Evolutionary conservation across 2,329 filamentous ascomycete species (phyloP), one percentile per base, ranked within the genome.

Genomic region (Fusarium camptoceras): DNA sequence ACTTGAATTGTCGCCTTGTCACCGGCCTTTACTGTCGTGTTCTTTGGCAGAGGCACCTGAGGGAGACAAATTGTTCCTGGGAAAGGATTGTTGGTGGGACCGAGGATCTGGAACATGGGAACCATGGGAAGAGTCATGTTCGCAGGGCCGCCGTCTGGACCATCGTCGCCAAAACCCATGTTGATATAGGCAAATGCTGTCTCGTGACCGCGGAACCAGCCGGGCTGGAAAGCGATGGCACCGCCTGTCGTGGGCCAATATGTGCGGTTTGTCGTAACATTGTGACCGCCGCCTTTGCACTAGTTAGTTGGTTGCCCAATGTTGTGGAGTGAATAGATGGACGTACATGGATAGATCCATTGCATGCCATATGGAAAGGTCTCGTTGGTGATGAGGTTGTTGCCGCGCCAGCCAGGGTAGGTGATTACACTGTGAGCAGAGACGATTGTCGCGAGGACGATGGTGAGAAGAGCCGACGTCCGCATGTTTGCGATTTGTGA

Each of bases 311-410:
- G 58, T 50, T 24, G 58, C 49, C 60, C 37, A 10, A n/a, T 28
- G 18, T 25, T 6, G 27, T 25, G 20, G 25, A 15, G 5, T 22
- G n/a, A 9, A 16, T 8, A 55, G 49, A 39, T 6, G 25, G 18
- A 84, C 93, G 83, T 84, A 97, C 94, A 98, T 80, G 94, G 94
- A 84, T 97, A 97, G 79, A 91, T 89, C 94, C 94, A 98, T 83
- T 97, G 92, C 92, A 96, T 95, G 81, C 94, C 94, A 73, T 92
- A 97, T 3, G 94, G 94, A 73, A 89, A 96, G 1, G 87, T 89
- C 4, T 88, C 89, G 78, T 94, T 97, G 44, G 91, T 92, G 77
- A 91, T 87, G 68, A 97, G 87, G 78, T 94, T 97, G 83, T 97
- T 91, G 70, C 94, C 94, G 86, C 94, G 84, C 90, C 92, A 95